Evolutionary conservation across 192 early-diverging fungal genomes (phyloP), one percentile per base, ranked within the genome.

Genomic region (Radiomyces spectabilis): DNA sequence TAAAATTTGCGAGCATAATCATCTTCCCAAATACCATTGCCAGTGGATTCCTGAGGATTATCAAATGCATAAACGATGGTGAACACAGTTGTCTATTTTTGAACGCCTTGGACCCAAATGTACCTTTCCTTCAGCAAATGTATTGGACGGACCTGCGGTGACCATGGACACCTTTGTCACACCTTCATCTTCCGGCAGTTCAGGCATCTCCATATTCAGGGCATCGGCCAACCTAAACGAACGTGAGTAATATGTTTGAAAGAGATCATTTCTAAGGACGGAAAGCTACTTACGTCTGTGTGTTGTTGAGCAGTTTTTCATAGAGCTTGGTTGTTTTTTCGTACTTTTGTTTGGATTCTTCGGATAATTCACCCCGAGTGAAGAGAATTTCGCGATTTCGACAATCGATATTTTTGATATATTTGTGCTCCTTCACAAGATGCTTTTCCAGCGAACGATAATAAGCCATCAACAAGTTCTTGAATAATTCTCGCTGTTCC

Each of bases 1-100:
- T 98, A 99, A 65, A 99, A 96, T 40, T 74, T 68, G 39, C 85
- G 78, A 22, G 85, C 83, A 35, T 98, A 95, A 22, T 98, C 93
- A 60, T 97, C 93, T 59, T 97, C 94, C 90, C 95, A 99, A 18
- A 84, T 65, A 22, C 81, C 83, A 35, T 65, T 75, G 22, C 47
- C 48, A 5, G 49, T 10, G 18, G 53, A 64, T 41, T 79, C 76
- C 53, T 71, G 56, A 13, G 16, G 24, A 10, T 21, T 27, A 27
- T 45, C 15, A 27, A 32, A n/a, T n/a, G n/a, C n/a, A n/a, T n/a
- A n/a, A n/a, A n/a, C 33, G 33, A 35, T 35, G 5, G 13, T 35
- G 13, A 8, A 35, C 33, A 35, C 5, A 8, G 5, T 35, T 35
- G 5, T 35, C 13, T 35, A 8, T 13, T 35, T 35, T 35, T 35